Evolutionary conservation across 495 filamentous ascomycete genomes (phyloP), one percentile per base, ranked within the genome.

Genomic region (Trichoderma gamsii): DNA sequence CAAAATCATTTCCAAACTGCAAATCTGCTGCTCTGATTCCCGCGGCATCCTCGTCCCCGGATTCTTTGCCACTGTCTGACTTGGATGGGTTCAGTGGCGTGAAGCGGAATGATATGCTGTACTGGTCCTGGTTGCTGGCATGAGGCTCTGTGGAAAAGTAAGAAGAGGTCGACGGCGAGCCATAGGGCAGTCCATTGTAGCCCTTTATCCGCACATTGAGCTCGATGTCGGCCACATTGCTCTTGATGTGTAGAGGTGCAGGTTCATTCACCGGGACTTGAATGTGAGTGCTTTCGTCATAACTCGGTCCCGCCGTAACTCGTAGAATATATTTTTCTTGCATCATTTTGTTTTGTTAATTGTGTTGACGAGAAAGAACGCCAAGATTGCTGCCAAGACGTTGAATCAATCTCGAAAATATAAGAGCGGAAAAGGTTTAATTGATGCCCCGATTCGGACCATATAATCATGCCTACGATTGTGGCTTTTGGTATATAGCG

Each of bases 1-100:
- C 92, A 69, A 97, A 97, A 78, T 97, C 90, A 75, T 97, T 97
- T 21, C 94, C 94, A 68, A 93, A 97, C 43, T 97, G 83, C 1
- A 97, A 83, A 66, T 92, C 89, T 27, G 86, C 77, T 52, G 87
- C 92, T 8, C 83, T 81, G 35, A 97, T 87, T 6, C 78, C 79
- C 29, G 41, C 15, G 13, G 67, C 66, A 8, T 11, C 29, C 2
- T 66, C 25, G 49, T 63, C 49, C 32, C 56, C 38, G 25, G 59
- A 63, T 11, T 51, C 46, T 9, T 29, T 29, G 29, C 64, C 65
- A 21, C 64, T 52, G 8, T 56, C 35, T 11, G 51, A 56, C 59
- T 25, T 15, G 46, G 32, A 9, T 7, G 32, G 38, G 4, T 49
- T 35, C 71, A 90, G 89, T 63, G 88, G 92, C 7, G 83, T 82